phyloP scores from a whole-genome alignment of 1,284 basidiomycete species.

The Abortiporus biennis region DNA sequence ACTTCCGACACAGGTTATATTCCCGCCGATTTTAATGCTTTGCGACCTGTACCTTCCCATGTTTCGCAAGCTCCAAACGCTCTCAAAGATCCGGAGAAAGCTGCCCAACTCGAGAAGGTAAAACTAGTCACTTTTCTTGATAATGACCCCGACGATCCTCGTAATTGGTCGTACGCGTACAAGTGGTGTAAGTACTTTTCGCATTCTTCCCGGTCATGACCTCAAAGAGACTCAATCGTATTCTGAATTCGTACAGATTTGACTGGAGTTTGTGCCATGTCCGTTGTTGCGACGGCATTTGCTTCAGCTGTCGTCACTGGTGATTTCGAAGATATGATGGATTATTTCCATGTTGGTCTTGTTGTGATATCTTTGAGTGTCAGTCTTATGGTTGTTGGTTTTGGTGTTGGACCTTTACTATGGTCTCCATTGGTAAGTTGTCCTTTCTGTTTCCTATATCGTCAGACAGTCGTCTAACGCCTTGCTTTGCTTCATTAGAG shows the following conservation, averaged over 20 bases:
- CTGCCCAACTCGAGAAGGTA: constrained; percentile 22
- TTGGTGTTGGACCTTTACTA: constrained; percentile 42
- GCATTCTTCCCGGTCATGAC: too few relatives aligned
- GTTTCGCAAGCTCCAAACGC: constrained; percentile 19
- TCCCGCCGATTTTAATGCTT: constrained; percentile 17
- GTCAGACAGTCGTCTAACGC: too few relatives aligned
- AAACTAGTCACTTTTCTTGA: constrained; percentile 27
- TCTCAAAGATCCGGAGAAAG: constrained; percentile 28
- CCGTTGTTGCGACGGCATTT: constrained; percentile 40
- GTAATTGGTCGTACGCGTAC: constrained; percentile 44
- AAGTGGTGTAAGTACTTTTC: constrained; percentile 40
- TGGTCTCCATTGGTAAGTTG: constrained; percentile 29
- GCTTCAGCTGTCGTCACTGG: constrained; percentile 52
- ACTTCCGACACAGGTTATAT: constrained; percentile 22
- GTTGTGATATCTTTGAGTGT: constrained; percentile 37
- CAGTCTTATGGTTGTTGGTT: constrained; percentile 52
- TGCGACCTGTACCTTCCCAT: constrained; percentile 24
- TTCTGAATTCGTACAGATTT: constrained; percentile 16
- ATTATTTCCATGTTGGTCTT: constrained; percentile 41
- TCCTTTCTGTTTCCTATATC: constrained; percentile 29
- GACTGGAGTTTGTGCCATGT: constrained; percentile 18
- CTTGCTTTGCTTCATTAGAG: constrained; percentile 11
- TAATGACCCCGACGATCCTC: constrained; percentile 56
- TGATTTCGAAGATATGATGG: constrained; percentile 31
- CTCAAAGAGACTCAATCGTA: too few relatives aligned